Conservation (phyloP, 176 grass and related monocot species). For the Carex parvula region DNA sequence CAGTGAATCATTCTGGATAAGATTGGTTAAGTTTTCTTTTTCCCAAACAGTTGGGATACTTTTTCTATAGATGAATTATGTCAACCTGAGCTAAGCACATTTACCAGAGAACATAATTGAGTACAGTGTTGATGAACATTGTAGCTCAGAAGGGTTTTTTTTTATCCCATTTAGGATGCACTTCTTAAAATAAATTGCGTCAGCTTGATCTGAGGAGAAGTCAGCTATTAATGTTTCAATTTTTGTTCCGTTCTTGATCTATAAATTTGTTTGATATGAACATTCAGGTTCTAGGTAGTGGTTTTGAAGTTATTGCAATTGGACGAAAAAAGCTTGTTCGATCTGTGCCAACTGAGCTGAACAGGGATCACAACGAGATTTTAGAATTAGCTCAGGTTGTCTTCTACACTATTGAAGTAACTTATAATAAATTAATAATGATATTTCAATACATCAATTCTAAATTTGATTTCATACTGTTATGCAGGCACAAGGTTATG, state of each 20-base stretch:
- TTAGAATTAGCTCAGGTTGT: slow-evolving; percentile 94
- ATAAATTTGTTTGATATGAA: slow-evolving; percentile 30
- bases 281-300: slow-evolving; percentile 75
- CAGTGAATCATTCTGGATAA: not conserved
- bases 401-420: slow-evolving; percentile 6
- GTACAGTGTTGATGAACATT: not conserved
- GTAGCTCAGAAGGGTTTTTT: not conserved
- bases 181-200: not conserved
- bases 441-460: not conserved
- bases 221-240: not conserved
- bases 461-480: slow-evolving; percentile 25
- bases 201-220: not conserved
- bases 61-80: not conserved
- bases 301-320: slow-evolving; percentile 97
- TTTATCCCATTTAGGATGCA: not conserved
- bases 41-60: not conserved
- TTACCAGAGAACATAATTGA: not conserved
- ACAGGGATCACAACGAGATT: slow-evolving; percentile 97
- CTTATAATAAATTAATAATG: not conserved
- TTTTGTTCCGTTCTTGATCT: not conserved
- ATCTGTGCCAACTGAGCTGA: slow-evolving; percentile 90
- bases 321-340: slow-evolving; percentile 83
- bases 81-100: not conserved
- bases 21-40: not conserved
- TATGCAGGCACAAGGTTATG: slow-evolving; percentile 73